Conservation (phyloP, 306 rosid genomes). For the Rosa chinensis region DNA sequence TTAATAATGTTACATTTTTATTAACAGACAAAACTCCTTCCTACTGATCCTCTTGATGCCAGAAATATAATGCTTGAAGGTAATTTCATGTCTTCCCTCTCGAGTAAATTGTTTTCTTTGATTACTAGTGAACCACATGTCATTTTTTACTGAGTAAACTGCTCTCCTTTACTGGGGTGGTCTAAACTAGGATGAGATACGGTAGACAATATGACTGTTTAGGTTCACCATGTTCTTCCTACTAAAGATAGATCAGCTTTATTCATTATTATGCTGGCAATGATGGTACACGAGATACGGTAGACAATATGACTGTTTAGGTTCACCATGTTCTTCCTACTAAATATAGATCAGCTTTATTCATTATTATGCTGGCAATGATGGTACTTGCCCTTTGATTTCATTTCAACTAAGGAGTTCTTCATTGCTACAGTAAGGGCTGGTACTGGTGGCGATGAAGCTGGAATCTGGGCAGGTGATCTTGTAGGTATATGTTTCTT, state of each 20-base stretch:
- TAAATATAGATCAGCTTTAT: too few species aligned
- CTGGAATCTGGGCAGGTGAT: slow-evolving; percentile 99
- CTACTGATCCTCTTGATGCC: slow-evolving; percentile 94
- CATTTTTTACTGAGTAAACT: neutral
- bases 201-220: slow-evolving; percentile 6
- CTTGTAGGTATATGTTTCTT: slow-evolving; percentile 96
- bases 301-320: slow-evolving; percentile 10
- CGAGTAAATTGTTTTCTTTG: neutral
- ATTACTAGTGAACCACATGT: neutral
- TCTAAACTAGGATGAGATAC: neutral
- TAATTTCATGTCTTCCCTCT: slow-evolving; percentile 29
- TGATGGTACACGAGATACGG: neutral
- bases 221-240: slow-evolving; percentile 7
- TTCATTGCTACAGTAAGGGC: slow-evolving; percentile 81
- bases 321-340: slow-evolving; percentile 2
- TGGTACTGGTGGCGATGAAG: slow-evolving; percentile 99
- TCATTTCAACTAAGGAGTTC: slow-evolving; percentile 19
- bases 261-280: neutral
- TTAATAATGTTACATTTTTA: slow-evolving; percentile 14
- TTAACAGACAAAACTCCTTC: slow-evolving; percentile 67
- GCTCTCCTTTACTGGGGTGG: neutral
- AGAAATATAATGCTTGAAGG: slow-evolving; percentile 99
- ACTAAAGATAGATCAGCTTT: too few species aligned
- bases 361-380: neutral
- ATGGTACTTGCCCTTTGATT: slow-evolving; percentile 4